Evolutionary conservation across 306 rosid species (phyloP), one percentile per base, ranked within the genome.

Genomic region (Quillaja saponaria): DNA sequence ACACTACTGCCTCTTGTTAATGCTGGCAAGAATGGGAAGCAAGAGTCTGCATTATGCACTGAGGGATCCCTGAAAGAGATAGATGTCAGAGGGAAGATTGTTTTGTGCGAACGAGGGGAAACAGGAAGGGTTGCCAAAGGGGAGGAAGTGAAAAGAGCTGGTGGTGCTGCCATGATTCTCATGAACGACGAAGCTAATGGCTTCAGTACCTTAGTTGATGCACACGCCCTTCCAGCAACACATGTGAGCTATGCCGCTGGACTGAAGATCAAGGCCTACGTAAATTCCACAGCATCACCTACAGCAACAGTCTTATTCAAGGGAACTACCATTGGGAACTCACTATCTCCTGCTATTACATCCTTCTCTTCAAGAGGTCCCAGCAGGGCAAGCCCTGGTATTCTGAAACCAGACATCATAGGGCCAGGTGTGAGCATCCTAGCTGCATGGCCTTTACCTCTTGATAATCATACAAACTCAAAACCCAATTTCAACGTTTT

Each of bases 361-460:
- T 80, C 87, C 21, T 80, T 87, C 76, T 80, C 91, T 52, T 85
- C 95, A 45, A 85, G 95, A 77, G 95, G 91, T 61, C 95, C 95
- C 21, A 78, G 39, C 78, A 45, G 66, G 58, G 74, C 73, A 7
- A 85, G 87, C 73, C 91, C 91, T 63, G 91, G 89, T 16, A 87
- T 87, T 71, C 38, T 85, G 56, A 85, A 87, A 85, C 95, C 96
- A 45, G 91, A 87, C 60, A 78, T 87, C 44, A 66, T 80, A 6
- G 87, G 89, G 48, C 91, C 89, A 3, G 89, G 96, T 0, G 85
- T 64, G 28, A 76, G 34, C 81, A 79, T 87, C 74, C 76, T 87
- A 49, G 85, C 91, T 35, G 85, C 89, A 12, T 87, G 85, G 89
- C 82, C 91, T 16, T 78, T 87, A 70, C 76, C 89, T 10, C 46